Conservation (phyloP, 1,284 basidiomycete genomes). For the Cryptococcus sp. region DNA sequence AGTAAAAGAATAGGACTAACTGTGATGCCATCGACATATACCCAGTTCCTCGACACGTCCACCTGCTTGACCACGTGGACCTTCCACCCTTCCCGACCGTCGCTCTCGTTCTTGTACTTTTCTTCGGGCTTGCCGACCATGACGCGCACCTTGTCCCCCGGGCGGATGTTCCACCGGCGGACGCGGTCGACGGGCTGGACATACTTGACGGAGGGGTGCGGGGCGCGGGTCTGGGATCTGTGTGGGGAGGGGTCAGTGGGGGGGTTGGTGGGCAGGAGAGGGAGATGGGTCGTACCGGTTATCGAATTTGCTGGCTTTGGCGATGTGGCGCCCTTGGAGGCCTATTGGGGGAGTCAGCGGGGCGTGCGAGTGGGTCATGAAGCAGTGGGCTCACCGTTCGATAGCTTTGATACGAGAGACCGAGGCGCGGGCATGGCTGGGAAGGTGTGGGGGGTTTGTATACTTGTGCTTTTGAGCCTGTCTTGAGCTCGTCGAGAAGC, state of each 20-base stretch:
- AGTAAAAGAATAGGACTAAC: slow-evolving; percentile 22
- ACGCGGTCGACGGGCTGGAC: slow-evolving; percentile 38
- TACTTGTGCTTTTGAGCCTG: no score
- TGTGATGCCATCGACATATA: slow-evolving; percentile 39
- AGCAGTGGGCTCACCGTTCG: no score
- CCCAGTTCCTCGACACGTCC: slow-evolving; percentile 40
- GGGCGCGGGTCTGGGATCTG: slow-evolving; percentile 32
- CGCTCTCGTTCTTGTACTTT: slow-evolving; percentile 36
- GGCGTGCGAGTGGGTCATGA: no score
- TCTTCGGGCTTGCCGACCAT: slow-evolving; percentile 39
- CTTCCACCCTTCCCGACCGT: slow-evolving; percentile 36
- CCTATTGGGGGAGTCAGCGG: no score
- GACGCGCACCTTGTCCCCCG: slow-evolving; percentile 45
- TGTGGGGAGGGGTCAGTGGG: slow-evolving; percentile 31
- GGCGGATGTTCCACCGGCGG: slow-evolving; percentile 44
- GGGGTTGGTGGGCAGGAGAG: not conserved
- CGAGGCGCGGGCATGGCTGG: no score
- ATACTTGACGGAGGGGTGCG: slow-evolving; percentile 29
- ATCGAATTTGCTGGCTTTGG: not conserved
- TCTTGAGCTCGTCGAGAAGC: no score
- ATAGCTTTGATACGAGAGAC: no score
- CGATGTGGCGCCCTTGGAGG: not conserved
- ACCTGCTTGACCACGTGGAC: slow-evolving; percentile 40
- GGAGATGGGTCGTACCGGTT: not conserved
- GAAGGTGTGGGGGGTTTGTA: no score